Base-by-base conservation (phyloP, 2,329 filamentous ascomycete genomes). In the Aspergillus luchuensis region DNA sequence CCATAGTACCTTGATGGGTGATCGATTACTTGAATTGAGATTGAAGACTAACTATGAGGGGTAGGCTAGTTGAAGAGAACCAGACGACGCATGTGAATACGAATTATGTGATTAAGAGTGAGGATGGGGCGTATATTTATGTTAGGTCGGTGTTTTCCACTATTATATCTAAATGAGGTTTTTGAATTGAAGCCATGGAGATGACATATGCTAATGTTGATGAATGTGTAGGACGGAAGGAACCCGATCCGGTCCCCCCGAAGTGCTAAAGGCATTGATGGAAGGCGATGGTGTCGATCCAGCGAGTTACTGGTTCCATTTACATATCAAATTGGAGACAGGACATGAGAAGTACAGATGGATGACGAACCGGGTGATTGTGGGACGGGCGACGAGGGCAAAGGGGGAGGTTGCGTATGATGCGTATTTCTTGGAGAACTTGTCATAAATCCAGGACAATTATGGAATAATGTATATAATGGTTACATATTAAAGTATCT, bases 361-460 rank as follows among this genome's bases (percentile, higher is more conserved):
- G 68, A 69, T 71, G 69, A 70, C 70, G 39, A 64, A 72, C 39
- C 61, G 69, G 23, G 68, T 72, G 4, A 70, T 71, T 55, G 59
- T 72, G 21, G 69, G 66, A 21, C 58, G 69, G 11, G 69, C 66
- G 7, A 68, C 66, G 2, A 54, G 70, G 36, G 66, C 65, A 2
- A 67, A 69, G 43, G 67, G 67, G 1, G 67, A 71, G 50, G 68
- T 71, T 6, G 68, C 67, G 2, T 72, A 71, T 48, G 68, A 71
- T 62, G 68, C 69, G 28, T 71, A 69, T 56, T 72, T 66, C 38
- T 47, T 71, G 54, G 67, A 69, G 28, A 71, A 72, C 50, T 59
- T 62, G n/a, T 25, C 43, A 55, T 38, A 11, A 11, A 6, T 41
- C 4, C 2, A 36, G 33, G 10, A 36, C 11, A 36, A 5, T 36